phyloP scores from a whole-genome alignment of 208 protist species.

The Lotmaria passim region DNA sequence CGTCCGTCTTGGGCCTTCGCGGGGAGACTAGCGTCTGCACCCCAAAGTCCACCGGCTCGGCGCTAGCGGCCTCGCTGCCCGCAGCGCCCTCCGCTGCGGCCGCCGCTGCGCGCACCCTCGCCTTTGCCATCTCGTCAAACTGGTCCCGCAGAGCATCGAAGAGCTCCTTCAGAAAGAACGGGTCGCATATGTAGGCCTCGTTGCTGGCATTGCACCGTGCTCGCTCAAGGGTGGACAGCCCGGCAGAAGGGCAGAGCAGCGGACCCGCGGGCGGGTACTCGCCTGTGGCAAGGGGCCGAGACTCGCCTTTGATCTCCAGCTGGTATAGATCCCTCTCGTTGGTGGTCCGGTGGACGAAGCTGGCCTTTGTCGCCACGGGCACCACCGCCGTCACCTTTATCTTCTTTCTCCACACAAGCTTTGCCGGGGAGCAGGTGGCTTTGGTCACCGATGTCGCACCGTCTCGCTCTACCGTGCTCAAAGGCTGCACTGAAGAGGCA shows the following conservation, averaged over 20 bases:
- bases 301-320: slow-evolving; percentile 56
- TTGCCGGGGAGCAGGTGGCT: background rate
- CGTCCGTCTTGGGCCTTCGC: background rate
- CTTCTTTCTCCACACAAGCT: slow-evolving; percentile 49
- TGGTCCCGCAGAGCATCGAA: slow-evolving; percentile 62
- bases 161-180: slow-evolving; percentile 62
- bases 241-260: slow-evolving; percentile 51
- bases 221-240: slow-evolving; percentile 18
- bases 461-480: background rate
- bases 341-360: slow-evolving; percentile 34
- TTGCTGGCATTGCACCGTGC: slow-evolving; percentile 27
- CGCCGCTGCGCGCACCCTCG: slow-evolving; percentile 12
- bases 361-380: slow-evolving; percentile 28
- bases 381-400: slow-evolving; percentile 52
- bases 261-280: slow-evolving; percentile 53
- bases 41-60: background rate
- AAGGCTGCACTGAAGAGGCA: background rate
- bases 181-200: slow-evolving; percentile 59
- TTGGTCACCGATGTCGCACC: background rate
- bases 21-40: slow-evolving; percentile 19
- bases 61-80: background rate
- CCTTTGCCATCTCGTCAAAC: slow-evolving; percentile 40
- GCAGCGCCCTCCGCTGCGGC: background rate
- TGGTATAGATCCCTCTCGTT: slow-evolving; percentile 63
- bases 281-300: slow-evolving; percentile 40